phyloP scores from a whole-genome alignment of 78 protist species.

The Neovahlkampfia damariscottae region DNA sequence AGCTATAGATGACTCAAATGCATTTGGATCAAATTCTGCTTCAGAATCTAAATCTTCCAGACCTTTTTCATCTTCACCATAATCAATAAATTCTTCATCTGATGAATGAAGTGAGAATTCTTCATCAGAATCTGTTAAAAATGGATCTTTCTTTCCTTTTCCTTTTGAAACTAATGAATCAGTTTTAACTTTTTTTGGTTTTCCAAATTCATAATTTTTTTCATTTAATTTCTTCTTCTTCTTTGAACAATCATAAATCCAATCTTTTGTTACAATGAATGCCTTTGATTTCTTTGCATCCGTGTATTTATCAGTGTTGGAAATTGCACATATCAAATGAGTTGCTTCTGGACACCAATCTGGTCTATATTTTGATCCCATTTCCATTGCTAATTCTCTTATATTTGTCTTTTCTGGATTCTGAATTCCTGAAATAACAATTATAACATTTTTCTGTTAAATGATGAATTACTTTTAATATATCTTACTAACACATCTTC shows the following conservation, averaged over 20 bases:
- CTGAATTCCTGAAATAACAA: constrained; percentile 1
- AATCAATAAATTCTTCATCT: too few relatives aligned
- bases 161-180: too few relatives aligned
- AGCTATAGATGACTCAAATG: too few relatives aligned
- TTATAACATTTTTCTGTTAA: background rate
- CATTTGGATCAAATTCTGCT: too few relatives aligned
- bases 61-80: too few relatives aligned
- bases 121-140: too few relatives aligned
- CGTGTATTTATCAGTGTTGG: background rate
- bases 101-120: too few relatives aligned
- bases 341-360: background rate
- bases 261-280: background rate
- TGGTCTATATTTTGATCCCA: background rate
- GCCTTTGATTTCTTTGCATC: background rate
- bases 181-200: too few relatives aligned
- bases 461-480: too few relatives aligned
- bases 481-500: too few relatives aligned
- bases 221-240: background rate
- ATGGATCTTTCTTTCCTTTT: too few relatives aligned
- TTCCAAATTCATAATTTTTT: background rate
- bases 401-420: background rate
- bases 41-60: too few relatives aligned
- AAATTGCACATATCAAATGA: background rate
- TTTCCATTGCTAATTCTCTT: background rate
- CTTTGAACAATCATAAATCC: background rate